Conservation (phyloP, 2,329 filamentous ascomycete genomes). For the Penicillium rolfsii region DNA sequence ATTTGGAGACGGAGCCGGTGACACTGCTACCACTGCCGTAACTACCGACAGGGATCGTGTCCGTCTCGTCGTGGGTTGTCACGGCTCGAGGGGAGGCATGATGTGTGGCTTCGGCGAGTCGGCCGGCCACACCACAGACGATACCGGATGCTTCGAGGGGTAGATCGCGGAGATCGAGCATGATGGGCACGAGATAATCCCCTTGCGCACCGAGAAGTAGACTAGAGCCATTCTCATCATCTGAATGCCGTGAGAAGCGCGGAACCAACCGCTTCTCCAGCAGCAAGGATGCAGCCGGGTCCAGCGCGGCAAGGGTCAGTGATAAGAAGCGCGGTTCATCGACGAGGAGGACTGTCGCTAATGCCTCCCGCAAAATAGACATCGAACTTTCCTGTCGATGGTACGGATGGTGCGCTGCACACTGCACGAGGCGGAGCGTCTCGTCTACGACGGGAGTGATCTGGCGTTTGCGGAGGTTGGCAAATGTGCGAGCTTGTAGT, state of each 20-base stretch:
- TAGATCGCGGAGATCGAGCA: conserved; percentile 77
- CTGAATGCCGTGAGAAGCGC: conserved; percentile 68
- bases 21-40: conserved; percentile 24
- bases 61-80: conserved; percentile 4
- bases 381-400: conserved; percentile 43
- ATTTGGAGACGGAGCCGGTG: conserved; percentile 23
- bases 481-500: conserved; percentile 80
- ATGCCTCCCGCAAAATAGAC: conserved; percentile 44
- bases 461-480: conserved; percentile 74
- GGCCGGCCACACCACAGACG: conserved; percentile 87
- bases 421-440: conserved; percentile 75
- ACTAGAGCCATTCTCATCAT: conserved; percentile 55
- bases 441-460: conserved; percentile 73
- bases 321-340: conserved; percentile 54
- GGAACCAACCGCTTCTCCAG: conserved; percentile 57
- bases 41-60: conserved; percentile 14
- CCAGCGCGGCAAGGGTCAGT: conserved; percentile 50
- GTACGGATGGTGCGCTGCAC: conserved; percentile 66
- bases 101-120: conserved; percentile 73
- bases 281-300: conserved; percentile 51
- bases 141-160: conserved; percentile 91
- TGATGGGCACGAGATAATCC: conserved; percentile 79
- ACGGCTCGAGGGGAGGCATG: conserved; percentile 40
- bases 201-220: conserved; percentile 73
- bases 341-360: conserved; percentile 43